Percentiles rank a stretch among this genome's conserved stretches.
phyloP scores from a whole-genome alignment of 768 basidiomycete species.

The Calocybe gangraenosa region DNA sequence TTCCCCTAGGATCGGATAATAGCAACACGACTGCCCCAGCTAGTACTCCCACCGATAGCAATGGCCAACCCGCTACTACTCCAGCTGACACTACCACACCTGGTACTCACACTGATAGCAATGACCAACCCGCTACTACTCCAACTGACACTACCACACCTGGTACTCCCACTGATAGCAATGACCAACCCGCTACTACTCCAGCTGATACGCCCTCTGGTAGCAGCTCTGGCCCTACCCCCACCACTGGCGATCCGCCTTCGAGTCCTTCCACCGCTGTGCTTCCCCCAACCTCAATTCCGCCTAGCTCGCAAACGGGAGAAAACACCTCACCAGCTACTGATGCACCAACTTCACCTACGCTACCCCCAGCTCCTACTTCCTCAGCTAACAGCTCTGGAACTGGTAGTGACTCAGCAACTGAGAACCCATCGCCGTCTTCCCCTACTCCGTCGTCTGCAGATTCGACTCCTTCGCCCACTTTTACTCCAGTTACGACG shows the following conservation, averaged over 20 bases:
- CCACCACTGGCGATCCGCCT: too few species aligned
- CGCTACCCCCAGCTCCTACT: background rate
- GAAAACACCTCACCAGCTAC: background rate
- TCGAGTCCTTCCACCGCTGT: too few species aligned
- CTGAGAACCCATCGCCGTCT: too few species aligned
- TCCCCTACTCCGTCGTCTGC: too few species aligned
- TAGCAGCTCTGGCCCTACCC: background rate
- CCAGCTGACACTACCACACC: background rate
- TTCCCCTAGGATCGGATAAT: too few species aligned
- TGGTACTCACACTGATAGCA: background rate
- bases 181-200: slow-evolving; percentile 1
- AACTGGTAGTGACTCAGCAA: too few species aligned
- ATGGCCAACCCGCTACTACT: slow-evolving; percentile 1
- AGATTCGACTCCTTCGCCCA: background rate
- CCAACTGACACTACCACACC: background rate
- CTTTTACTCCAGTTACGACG: too few species aligned
- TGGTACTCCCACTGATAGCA: background rate
- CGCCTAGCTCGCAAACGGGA: background rate
- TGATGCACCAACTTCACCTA: background rate
- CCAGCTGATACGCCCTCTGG: background rate
- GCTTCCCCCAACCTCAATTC: background rate
- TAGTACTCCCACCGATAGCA: background rate
- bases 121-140: background rate
- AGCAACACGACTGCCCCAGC: background rate
- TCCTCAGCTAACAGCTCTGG: background rate